Evolutionary conservation across 345 rosid species (phyloP).

Genomic region (Gossypium longicalyx): DNA sequence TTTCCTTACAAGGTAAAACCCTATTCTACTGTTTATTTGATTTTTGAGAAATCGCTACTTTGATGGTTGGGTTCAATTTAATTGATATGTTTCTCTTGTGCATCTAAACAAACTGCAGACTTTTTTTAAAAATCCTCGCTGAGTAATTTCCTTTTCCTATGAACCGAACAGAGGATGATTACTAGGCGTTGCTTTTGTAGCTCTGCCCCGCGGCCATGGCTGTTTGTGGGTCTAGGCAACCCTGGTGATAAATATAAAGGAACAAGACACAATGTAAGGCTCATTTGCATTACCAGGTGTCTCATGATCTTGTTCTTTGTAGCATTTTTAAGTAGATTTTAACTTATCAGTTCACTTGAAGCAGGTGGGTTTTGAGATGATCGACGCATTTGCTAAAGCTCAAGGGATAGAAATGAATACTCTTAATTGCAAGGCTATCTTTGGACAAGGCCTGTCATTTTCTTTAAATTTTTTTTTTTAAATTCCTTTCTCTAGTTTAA

Average conservation of each 20-base stretch:
- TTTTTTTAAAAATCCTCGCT: not conserved
- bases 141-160: not conserved
- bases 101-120: not conserved
- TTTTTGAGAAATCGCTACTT: not conserved
- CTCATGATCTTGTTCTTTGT: constrained; percentile 9
- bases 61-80: not conserved
- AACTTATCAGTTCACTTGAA: not conserved
- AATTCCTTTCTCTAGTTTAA: not conserved
- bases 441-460: constrained; percentile 55
- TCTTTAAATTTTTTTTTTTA: not conserved
- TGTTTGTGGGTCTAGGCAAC: constrained; percentile 80
- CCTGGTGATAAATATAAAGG: constrained; percentile 82
- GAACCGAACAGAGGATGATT: constrained; percentile 11
- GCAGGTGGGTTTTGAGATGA: constrained; percentile 81
- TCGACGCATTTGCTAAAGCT: constrained; percentile 64
- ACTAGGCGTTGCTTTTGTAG: constrained; percentile 51
- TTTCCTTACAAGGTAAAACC: not conserved
- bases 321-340: constrained; percentile 1
- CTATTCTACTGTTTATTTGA: not conserved
- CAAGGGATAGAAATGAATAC: constrained; percentile 46
- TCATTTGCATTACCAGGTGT: not conserved
- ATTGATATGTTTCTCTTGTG: not conserved
- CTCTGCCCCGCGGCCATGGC: constrained; percentile 57
- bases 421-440: constrained; percentile 58
- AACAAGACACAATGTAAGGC: constrained; percentile 73